phyloP scores from a whole-genome alignment of 768 basidiomycete species.

The Panaeolus papilionaceus region DNA sequence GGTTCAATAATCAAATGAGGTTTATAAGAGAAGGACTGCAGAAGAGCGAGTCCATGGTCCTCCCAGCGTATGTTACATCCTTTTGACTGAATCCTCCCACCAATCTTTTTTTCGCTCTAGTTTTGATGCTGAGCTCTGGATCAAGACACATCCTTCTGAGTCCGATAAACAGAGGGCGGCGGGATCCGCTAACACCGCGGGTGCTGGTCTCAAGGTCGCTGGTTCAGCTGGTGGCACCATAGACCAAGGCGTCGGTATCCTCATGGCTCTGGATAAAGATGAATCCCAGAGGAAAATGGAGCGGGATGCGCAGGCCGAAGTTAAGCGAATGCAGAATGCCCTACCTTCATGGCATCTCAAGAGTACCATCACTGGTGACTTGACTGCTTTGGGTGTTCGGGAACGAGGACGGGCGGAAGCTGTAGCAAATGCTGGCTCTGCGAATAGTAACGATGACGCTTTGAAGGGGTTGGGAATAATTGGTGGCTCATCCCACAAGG shows the following conservation, averaged over 20 bases:
- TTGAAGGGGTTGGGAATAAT: constrained; percentile 70
- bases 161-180: constrained; percentile 63
- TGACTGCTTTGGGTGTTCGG: constrained; percentile 85
- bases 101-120: constrained; percentile 41
- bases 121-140: constrained; percentile 84
- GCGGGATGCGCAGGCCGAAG: constrained; percentile 80
- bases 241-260: constrained; percentile 83
- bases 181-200: constrained; percentile 37
- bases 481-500: constrained; percentile 38
- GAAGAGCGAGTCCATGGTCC: constrained; percentile 85
- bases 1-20: constrained; percentile 91
- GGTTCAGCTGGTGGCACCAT: constrained; percentile 68
- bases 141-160: constrained; percentile 74
- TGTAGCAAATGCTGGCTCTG: constrained; percentile 29
- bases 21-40: constrained; percentile 88
- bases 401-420: constrained; percentile 65
- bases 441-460: constrained; percentile 71
- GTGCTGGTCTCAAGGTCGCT: constrained; percentile 72
- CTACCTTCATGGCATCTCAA: constrained; percentile 95
- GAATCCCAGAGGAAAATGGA: constrained; percentile 75
- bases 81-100: constrained; percentile 2
- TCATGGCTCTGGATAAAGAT: constrained; percentile 91
- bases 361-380: constrained; percentile 92
- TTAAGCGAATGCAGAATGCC: constrained; percentile 89
- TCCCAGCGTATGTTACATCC: constrained; percentile 71